Conservation (phyloP, 306 rosid genomes). For the Urtica urens region DNA sequence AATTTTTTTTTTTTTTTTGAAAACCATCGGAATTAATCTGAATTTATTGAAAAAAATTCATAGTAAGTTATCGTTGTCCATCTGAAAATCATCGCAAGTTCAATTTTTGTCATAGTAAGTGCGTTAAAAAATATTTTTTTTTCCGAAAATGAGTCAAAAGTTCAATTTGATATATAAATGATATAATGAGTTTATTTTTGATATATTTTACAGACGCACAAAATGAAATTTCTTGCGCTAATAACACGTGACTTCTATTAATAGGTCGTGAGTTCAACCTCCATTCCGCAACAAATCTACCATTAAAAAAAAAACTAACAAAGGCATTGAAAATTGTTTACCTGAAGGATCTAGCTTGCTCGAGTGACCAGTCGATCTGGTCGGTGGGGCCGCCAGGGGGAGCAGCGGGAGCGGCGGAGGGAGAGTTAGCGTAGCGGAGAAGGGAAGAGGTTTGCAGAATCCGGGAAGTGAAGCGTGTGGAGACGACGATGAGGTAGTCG, state of each 20-base stretch:
- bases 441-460: constrained; percentile 43
- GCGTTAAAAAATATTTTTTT: too few species aligned
- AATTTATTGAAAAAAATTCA: too few species aligned
- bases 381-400: constrained; percentile 62
- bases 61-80: too few species aligned
- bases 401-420: constrained; percentile 40
- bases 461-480: constrained; percentile 58
- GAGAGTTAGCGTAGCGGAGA: constrained; percentile 66
- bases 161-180: background rate
- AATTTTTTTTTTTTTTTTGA: too few species aligned
- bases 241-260: too few species aligned
- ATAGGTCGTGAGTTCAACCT: background rate
- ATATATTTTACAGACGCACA: too few species aligned
- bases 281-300: background rate
- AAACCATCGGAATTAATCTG: too few species aligned
- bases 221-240: too few species aligned
- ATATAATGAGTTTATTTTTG: too few species aligned
- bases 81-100: too few species aligned
- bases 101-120: too few species aligned
- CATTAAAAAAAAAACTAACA: background rate
- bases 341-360: constrained; percentile 77
- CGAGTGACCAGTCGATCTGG: constrained; percentile 68
- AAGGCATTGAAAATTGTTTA: constrained; percentile 1
- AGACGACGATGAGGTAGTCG: constrained; percentile 59
- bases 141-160: too few species aligned